Conservation (phyloP, 2,329 filamentous ascomycete genomes). For the Grosmannia huntii region DNA sequence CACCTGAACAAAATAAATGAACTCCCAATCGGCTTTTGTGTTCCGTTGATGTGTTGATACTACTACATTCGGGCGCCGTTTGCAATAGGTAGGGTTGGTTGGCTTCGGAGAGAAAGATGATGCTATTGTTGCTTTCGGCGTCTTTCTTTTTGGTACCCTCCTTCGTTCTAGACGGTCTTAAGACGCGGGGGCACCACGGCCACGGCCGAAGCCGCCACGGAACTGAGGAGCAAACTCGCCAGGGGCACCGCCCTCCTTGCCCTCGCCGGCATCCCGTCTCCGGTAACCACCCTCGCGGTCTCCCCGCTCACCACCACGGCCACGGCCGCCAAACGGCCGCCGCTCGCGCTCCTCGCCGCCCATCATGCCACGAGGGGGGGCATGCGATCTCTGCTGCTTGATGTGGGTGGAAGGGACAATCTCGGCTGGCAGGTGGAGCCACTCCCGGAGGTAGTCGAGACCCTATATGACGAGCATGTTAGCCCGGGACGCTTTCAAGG, state of each 20-base stretch:
- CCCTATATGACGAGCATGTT: conserved; percentile 40
- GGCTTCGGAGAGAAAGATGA: background rate
- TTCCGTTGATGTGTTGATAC: conserved; percentile 2
- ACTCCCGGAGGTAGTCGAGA: conserved; percentile 99
- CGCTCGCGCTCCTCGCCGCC: conserved; percentile 73
- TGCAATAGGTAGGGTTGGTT: conserved; percentile 4
- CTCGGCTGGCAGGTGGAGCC: conserved; percentile 98
- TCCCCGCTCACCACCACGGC: conserved; percentile 66
- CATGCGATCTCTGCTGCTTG: conserved; percentile 98
- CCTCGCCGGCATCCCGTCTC: conserved; percentile 73
- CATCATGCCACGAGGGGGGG: conserved; percentile 97
- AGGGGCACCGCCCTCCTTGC: conserved; percentile 85
- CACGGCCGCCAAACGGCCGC: conserved; percentile 69
- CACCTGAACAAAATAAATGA: conserved; percentile 9
- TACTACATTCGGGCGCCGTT: conserved; percentile 5
- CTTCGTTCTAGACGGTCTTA: conserved; percentile 26
- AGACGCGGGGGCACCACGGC: conserved; percentile 56
- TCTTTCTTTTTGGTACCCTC: background rate
- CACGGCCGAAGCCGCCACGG: conserved; percentile 84
- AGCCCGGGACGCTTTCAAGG: background rate
- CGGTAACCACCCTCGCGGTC: conserved; percentile 86
- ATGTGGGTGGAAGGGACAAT: conserved; percentile 99
- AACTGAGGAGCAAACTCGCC: conserved; percentile 88
- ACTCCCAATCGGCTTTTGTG: conserved; percentile 9
- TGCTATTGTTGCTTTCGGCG: background rate